Base-by-base conservation (phyloP, 108 stramenopile genomes). In the Cyclotella cryptica region DNA sequence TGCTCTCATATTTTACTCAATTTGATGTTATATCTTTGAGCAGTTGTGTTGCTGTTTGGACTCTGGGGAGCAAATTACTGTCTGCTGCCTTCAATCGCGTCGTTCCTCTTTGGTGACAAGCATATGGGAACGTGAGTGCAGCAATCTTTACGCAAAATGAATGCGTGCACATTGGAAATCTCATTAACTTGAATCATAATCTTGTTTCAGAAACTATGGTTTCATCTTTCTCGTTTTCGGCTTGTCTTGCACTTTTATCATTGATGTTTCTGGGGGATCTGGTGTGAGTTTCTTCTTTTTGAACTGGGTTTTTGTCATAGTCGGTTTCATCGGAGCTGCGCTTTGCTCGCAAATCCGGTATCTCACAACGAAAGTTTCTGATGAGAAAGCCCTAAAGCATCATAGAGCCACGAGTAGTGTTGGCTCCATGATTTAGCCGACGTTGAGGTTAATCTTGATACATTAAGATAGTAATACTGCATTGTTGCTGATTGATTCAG, bases 321-420 rank as follows among this genome's bases (percentile, higher is more conserved):
- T 84, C 40, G 73, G 72, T n/a, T 69, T 80, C 22, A 29, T 79
- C 39, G 83, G 83, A 4, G 83, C 79, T 28, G 59, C 47, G 10
- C 59, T 84, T 12, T 75, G 79, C 61, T 75, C 83, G 13, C 78
- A 80, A 26, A 74, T 84, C 63, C 69, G 79, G 13, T 84, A 76
- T 65, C 74, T 84, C 27, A 84, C 83, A 21, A 79, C 75, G 2
- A 80, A 71, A 30, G 74, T 80, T 41, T 67, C 79, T 66, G 83
- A 79, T 43, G 83, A 84, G 44, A 75, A 75, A 66, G 78, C 61
- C 62, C 60, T 84, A 6, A 74, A 63, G 55, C 83, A 84, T 41
- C 83, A 84, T 71, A 75, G 83, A 17, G 72, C 62, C 21, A 79
- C 74, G 39, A 84, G 83, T 42, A 84, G 83, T 51, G 79, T 84